Percentiles rank a stretch among this genome's conserved stretches.
Evolutionary conservation across 2,329 filamentous ascomycete species (phyloP).

Genomic region (Colletotrichum sp.): DNA sequence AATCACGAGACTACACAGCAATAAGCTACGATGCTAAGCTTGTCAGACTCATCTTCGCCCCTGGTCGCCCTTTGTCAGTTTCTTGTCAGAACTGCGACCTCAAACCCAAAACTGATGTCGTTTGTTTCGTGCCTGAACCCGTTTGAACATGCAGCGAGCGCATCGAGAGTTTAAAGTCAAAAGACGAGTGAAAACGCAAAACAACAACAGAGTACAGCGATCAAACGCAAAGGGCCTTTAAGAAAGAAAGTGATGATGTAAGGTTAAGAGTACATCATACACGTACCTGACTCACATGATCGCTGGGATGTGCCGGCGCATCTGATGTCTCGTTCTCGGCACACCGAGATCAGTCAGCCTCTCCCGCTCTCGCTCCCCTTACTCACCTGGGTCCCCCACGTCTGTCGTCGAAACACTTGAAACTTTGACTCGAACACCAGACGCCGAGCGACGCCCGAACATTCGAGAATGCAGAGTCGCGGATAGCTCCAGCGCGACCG

Average conservation of each 20-base stretch:
- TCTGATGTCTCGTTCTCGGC: neutral
- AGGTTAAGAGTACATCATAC: neutral
- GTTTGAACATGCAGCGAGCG: neutral
- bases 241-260: neutral
- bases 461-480: neutral
- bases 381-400: neutral
- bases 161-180: neutral
- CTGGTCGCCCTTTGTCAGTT: neutral
- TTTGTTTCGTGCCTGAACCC: neutral
- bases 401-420: slow-evolving; percentile 13
- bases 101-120: neutral
- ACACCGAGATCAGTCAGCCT: neutral
- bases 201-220: neutral
- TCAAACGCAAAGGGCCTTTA: neutral
- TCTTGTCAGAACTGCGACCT: neutral
- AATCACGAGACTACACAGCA: neutral
- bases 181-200: neutral
- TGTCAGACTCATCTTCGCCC: neutral
- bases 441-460: neutral
- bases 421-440: neutral
- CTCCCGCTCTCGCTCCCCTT: neutral
- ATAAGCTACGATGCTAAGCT: neutral
- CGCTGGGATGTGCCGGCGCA: neutral
- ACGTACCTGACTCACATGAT: neutral
- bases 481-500: neutral